Base-by-base conservation (phyloP, 495 filamentous ascomycete genomes). In the Astrothelium subdiscretum region DNA sequence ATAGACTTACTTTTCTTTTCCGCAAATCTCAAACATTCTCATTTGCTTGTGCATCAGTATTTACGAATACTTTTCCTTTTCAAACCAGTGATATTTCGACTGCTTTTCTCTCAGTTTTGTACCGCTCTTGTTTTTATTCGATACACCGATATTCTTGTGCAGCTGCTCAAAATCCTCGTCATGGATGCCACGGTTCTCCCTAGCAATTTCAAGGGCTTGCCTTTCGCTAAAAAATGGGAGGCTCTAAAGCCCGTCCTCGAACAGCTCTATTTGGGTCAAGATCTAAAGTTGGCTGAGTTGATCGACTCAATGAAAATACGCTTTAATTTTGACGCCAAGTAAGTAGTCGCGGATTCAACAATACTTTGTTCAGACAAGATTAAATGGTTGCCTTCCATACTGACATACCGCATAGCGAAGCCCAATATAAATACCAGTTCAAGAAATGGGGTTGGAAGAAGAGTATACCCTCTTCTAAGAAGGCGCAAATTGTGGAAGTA, bases 381-480 rank as follows among this genome's bases (percentile, higher is more conserved):
- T n/a, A n/a, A n/a, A n/a, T n/a, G n/a, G n/a, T n/a, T n/a, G n/a
- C n/a, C n/a, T n/a, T 44, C 10, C 42, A 38, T 51, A 35, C 20
- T 48, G n/a, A 48, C 20, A 5, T 29, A 18, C 62, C 29, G 26
- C 31, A 10, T 42, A 78, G 76, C 60, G 68, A 69, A 59, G 62
- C 59, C 57, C 73, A 79, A 42, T 79, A 78, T 58, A 75, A 74
- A 63, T 68, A 74, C 59, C 69, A 71, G n/a, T 72, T 79, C n/a
- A 72, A 66, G 59, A 74, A 77, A 65, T 78, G 75, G 77, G 68
- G 70, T 1, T 68, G 75, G 62, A 73, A 68, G 64, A 76, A 74
- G 32, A 72, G 63, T 43, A 64, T 67, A n/a, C 42, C 67, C 1
- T 65, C 67, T 1, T 52, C 66, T 57, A 68, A 71, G 64, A 74